These are phyloP conservation scores for Penicillium desertorum DNA, from an alignment of 495 filamentous ascomycete genomes.

Conservation along the genomic window DNA sequence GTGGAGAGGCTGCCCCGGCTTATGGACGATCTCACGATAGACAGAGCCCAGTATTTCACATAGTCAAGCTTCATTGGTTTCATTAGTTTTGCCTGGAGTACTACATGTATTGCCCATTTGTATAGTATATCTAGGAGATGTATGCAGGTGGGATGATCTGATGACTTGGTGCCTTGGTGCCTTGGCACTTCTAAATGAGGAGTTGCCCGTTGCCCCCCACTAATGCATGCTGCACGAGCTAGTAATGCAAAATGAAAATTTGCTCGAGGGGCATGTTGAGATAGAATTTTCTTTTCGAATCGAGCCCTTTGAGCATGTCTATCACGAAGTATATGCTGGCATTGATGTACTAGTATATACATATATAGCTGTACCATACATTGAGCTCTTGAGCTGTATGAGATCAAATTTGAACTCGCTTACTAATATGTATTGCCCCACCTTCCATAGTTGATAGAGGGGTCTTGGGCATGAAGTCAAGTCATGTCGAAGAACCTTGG, in stretches of 20 bases:
- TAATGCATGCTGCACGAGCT: constrained; percentile 9
- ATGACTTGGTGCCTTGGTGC: constrained; percentile 3
- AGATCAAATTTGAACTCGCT: background rate
- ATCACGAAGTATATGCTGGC: background rate
- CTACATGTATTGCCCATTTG: background rate
- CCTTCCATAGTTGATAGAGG: constrained; percentile 7
- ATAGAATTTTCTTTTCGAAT: too few relatives aligned
- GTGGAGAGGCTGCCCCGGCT: too few relatives aligned
- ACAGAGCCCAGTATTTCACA: too few relatives aligned
- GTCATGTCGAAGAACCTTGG: background rate
- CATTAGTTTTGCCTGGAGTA: too few relatives aligned
- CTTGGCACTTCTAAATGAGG: background rate
- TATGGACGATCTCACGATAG: too few relatives aligned
- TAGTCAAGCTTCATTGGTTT: too few relatives aligned
- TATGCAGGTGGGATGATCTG: background rate
- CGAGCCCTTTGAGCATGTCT: too few relatives aligned
- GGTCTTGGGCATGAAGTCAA: constrained; percentile 6
- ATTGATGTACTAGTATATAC: background rate
- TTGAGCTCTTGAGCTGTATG: constrained; percentile 1
- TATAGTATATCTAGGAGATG: background rate
- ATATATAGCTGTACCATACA: background rate
- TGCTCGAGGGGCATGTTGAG: background rate
- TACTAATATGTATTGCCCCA: constrained; percentile 7
- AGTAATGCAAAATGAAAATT: constrained; percentile 8
- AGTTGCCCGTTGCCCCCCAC: constrained; percentile 5